Base-by-base conservation (phyloP, 2,329 filamentous ascomycete genomes). In the Macrophomina tecta region DNA sequence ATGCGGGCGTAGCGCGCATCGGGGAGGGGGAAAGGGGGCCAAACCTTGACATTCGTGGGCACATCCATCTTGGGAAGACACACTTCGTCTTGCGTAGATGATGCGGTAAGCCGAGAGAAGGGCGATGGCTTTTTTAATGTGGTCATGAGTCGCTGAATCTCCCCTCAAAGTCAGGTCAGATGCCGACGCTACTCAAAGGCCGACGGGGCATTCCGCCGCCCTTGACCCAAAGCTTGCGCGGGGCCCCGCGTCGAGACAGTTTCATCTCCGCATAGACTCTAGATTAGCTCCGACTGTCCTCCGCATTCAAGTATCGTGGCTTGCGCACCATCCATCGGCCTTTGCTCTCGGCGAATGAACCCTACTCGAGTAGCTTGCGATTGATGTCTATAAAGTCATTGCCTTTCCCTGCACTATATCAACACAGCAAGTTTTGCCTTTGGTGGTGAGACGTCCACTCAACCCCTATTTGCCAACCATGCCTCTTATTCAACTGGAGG, bases 401-500 rank as follows among this genome's bases (percentile, higher is more conserved):
- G 23, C 45, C 45, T 16, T 7, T n/a, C 16, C n/a, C 56, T 38
- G 7, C 6, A 38, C 36, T 12, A 23, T 23, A 23, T 23, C 23
- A 23, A 23, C 23, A 23, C 23, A 16, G 6, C 36, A 28, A 12
- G 2, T 28, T 28, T 14, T 42, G 8, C 36, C 16, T 4, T 7
- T 34, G 9, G 11, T n/a, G 11, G 8, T 16, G 42, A 45, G 8
- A 45, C 11, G 42, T 5, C 1, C 16, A 45, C 12, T 45, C 42
- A 23, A 23, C 23, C 12, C 12, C 42, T n/a, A 14, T 14, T 12
- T 45, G 3, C 8, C 40, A 14, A 0, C 11, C 56, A 42, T 46
- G 30, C 23, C 40, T 18, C 30, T 36, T 7, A 4, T 46, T 23
- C 40, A 61, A 23, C 72, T 77, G 62, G 73, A 75, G 68, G 81